Evolutionary conservation across 1,139 yeast species (phyloP).

Genomic region (Protomyces macrosporus): DNA sequence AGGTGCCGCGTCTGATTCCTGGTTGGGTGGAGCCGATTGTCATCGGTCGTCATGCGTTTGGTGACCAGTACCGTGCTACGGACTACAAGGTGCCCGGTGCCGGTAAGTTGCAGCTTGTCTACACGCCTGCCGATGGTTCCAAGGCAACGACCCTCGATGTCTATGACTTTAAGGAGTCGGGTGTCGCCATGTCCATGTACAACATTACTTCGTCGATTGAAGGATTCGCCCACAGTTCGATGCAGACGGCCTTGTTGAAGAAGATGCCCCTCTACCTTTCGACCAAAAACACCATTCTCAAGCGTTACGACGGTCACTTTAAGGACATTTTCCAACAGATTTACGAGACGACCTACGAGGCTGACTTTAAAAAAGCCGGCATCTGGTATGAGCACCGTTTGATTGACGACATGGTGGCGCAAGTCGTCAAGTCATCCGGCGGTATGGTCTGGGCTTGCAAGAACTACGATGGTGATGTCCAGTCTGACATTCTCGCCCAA

Average conservation of each 20-base stretch:
- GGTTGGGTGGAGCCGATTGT: constrained; percentile 93
- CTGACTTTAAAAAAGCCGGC: constrained; percentile 64
- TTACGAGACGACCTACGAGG: constrained; percentile 64
- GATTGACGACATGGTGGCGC: constrained; percentile 98
- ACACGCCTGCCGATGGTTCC: constrained; percentile 65
- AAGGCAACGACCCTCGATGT: constrained; percentile 56
- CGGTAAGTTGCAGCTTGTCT: constrained; percentile 72
- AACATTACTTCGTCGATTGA: constrained; percentile 85
- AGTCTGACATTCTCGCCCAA: constrained; percentile 94
- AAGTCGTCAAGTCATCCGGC: constrained; percentile 92
- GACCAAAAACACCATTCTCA: constrained; percentile 90
- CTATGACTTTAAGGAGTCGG: constrained; percentile 66
- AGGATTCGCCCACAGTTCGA: constrained; percentile 89
- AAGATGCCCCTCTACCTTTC: constrained; percentile 75
- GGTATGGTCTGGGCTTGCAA: constrained; percentile 93
- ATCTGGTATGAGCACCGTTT: constrained; percentile 95
- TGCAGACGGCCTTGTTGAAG: constrained; percentile 76
- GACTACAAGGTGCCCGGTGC: constrained; percentile 73
- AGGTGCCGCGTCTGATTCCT: constrained; percentile 83
- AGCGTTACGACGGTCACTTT: constrained; percentile 88
- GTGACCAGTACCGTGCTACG: constrained; percentile 93
- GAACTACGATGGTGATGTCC: constrained; percentile 97
- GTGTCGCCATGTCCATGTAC: constrained; percentile 91
- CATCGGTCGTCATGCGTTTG: constrained; percentile 95
- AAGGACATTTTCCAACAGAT: constrained; percentile 85